These are phyloP conservation scores for Ophiostoma tasmaniense DNA, from an alignment of 2,329 filamentous ascomycete species.

Conservation along the genomic window DNA sequence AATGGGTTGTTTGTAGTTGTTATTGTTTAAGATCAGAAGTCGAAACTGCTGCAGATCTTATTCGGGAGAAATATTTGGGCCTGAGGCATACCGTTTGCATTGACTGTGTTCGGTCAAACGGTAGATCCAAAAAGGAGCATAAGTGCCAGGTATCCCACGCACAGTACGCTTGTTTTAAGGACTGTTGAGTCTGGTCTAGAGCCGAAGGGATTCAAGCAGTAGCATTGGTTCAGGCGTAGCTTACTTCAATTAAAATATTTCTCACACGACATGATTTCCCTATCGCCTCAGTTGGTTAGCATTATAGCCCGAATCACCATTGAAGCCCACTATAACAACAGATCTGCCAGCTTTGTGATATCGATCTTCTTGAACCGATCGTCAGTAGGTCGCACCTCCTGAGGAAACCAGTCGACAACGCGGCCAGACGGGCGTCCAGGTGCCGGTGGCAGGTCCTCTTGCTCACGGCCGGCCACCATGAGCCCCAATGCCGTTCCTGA, in stretches of 20 bases:
- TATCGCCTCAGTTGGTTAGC: background rate
- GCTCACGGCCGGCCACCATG: conserved; percentile 36
- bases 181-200: background rate
- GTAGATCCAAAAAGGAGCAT: background rate
- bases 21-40: background rate
- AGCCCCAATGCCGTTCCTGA: conserved; percentile 39
- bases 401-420: conserved; percentile 35
- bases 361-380: conserved; percentile 31
- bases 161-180: background rate
- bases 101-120: background rate
- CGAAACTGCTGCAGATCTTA: background rate
- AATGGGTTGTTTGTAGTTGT: no score
- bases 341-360: conserved; percentile 29
- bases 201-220: no score
- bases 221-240: no score
- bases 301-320: background rate
- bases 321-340: conserved; percentile 5
- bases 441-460: conserved; percentile 24
- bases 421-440: conserved; percentile 31
- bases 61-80: background rate
- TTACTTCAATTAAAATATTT: no score
- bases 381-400: conserved; percentile 29
- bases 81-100: background rate
- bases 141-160: background rate
- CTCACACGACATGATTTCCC: no score